These are phyloP conservation scores for Purshia tridentata DNA, from an alignment of 306 rosid genomes.

Conservation along the genomic window DNA sequence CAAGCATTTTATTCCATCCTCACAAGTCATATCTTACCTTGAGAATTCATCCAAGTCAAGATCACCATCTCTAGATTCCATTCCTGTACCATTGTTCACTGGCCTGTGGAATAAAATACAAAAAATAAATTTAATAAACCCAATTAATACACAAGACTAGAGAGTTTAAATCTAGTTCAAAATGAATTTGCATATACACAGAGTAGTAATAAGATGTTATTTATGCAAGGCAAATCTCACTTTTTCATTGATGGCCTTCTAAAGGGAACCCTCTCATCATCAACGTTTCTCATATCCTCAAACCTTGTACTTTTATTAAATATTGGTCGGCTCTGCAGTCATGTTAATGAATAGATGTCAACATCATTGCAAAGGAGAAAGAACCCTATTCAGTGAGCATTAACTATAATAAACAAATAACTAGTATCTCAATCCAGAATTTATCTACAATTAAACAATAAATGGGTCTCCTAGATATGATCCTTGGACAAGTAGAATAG, in stretches of 20 bases:
- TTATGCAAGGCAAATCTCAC: conserved; percentile 15
- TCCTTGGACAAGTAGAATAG: background rate
- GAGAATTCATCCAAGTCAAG: conserved; percentile 88
- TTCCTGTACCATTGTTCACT: conserved; percentile 66
- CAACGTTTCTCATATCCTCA: conserved; percentile 82
- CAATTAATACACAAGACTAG: background rate
- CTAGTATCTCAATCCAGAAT: background rate
- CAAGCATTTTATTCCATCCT: conserved; percentile 3
- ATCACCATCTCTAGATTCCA: conserved; percentile 92
- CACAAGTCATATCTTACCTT: conserved; percentile 62
- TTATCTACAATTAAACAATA: background rate
- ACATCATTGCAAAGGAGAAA: background rate
- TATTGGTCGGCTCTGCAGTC: conserved; percentile 87
- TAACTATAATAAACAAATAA: background rate
- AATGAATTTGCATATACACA: background rate
- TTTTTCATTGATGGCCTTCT: conserved; percentile 76
- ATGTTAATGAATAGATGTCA: conserved; percentile 8
- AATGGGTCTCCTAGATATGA: background rate
- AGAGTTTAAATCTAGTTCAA: background rate
- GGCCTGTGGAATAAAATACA: conserved; percentile 49
- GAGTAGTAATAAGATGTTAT: background rate
- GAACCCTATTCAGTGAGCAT: background rate
- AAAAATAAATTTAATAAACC: background rate
- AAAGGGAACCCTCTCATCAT: conserved; percentile 77
- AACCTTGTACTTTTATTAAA: conserved; percentile 94